Conservation (phyloP, 2,329 filamentous ascomycete genomes). For the Cadophora luteo-olivacea region DNA sequence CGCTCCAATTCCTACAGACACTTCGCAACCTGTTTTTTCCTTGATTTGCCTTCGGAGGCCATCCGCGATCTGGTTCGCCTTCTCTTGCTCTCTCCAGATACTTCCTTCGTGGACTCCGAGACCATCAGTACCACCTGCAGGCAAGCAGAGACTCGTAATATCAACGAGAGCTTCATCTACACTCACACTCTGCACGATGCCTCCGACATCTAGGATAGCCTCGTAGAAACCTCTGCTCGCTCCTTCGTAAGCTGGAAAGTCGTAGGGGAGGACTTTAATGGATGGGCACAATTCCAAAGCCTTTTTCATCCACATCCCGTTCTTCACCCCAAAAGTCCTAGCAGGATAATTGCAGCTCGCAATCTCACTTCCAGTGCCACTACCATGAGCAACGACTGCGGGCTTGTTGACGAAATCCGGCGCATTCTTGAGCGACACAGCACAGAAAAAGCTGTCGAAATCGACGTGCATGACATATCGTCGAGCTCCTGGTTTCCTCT, state of each 20-base stretch:
- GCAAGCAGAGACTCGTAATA: conserved; percentile 73
- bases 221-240: conserved; percentile 89
- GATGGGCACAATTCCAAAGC: conserved; percentile 84
- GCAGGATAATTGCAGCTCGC: conserved; percentile 97
- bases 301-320: conserved; percentile 99
- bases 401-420: conserved; percentile 82
- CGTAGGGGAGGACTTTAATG: conserved; percentile 90
- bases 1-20: conserved; percentile 89
- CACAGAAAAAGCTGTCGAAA: conserved; percentile 98
- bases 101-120: conserved; percentile 69
- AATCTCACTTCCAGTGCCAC: conserved; percentile 88
- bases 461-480: conserved; percentile 94
- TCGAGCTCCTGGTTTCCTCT: conserved; percentile 67
- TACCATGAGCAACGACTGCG: conserved; percentile 86
- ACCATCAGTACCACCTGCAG: conserved; percentile 70
- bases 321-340: conserved; percentile 84
- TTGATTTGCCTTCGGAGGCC: conserved; percentile 74
- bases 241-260: conserved; percentile 93
- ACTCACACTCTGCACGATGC: conserved; percentile 92
- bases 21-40: conserved; percentile 78
- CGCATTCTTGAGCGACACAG: conserved; percentile 81
- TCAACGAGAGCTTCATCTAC: conserved; percentile 95
- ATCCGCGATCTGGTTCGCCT: conserved; percentile 74
- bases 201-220: conserved; percentile 78
- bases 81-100: conserved; percentile 78